Base-by-base conservation (phyloP, 345 rosid genomes). In the Psidium friedrichsthalianum region DNA sequence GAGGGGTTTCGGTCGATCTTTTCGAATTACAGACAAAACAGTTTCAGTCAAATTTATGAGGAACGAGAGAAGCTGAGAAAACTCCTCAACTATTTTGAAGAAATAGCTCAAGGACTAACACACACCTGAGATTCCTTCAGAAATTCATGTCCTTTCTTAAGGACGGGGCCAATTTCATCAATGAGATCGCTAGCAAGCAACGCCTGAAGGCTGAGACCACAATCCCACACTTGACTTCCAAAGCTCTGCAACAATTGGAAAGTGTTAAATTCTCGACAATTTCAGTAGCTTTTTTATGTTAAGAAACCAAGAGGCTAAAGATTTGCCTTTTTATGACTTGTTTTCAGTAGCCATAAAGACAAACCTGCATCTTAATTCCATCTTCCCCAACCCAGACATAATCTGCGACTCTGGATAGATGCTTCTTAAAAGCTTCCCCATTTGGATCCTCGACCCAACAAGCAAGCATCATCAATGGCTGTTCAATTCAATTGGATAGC, bases 361-460 rank as follows among this genome's bases (percentile, higher is more conserved):
- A 53, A 40, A 87, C 96, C 95, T 94, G 96, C 95, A 95, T 90
- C 90, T 95, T 97, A 93, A 97, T 94, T 88, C 98, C 99, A 90
- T 97, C 99, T 89, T 97, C 98, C 69, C 95, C 98, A 83, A 95
- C 89, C 99, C 98, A 97, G 64, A 95, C 81, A 86, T 93, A 97
- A 88, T 97, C 99, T 0, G 96, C 87, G 44, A 95, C 86, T 88
- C 98, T 91, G 52, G 97, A 82, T 36, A 96, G 93, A 87, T 97
- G 99, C 82, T 95, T 95, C 91, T 95, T 94, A 83, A 90, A 92
- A 20, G 85, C 86, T 85, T 85, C 76, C 55, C 88, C 88, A 13
- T 92, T 85, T 44, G 98, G 98, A 83, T 95, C 93, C 87, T 95
- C 97, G 29, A 91, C 96, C 97, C 97, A 95, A 57, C 98, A 95